A percentile compares a stretch with the other conserved stretches of the same genome.
Evolutionary conservation across 305 asterid genomes (phyloP).

Genomic region (Rubia tinctorum): DNA sequence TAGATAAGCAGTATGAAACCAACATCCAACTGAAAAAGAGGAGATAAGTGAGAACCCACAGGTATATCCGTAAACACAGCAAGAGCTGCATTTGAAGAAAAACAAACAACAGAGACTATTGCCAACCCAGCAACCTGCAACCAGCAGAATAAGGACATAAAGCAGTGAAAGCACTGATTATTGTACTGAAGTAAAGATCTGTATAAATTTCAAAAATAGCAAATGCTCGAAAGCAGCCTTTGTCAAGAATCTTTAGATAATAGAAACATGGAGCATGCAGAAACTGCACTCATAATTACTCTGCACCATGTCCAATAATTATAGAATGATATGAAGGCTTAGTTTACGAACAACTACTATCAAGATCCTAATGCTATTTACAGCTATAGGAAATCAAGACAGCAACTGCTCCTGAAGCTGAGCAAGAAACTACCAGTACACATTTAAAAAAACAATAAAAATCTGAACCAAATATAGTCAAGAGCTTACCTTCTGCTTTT

Average conservation of each 20-base stretch:
- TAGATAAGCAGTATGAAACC: conserved; percentile 9
- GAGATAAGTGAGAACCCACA: conserved; percentile 40
- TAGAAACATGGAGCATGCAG: neutral
- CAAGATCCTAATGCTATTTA: neutral
- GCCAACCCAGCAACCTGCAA: conserved; percentile 69
- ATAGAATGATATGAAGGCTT: neutral
- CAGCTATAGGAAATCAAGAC: neutral
- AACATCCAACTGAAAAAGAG: conserved; percentile 7
- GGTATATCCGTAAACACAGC: conserved; percentile 75
- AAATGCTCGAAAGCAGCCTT: neutral
- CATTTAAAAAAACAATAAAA: neutral
- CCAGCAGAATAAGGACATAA: conserved; percentile 4
- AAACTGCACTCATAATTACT: neutral
- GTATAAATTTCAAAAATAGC: neutral
- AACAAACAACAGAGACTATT: conserved; percentile 69
- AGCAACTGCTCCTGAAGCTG: neutral
- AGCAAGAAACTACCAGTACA: neutral
- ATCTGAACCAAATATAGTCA: neutral
- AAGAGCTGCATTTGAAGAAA: conserved; percentile 68
- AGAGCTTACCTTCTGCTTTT: conserved; percentile 76
- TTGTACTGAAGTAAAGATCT: neutral
- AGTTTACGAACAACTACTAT: too few species aligned
- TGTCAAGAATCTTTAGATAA: neutral
- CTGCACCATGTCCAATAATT: neutral
- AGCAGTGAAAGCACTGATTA: neutral